Evolutionary conservation across 129 eudicot species (phyloP).

Genomic region (Flaveria brownii): DNA sequence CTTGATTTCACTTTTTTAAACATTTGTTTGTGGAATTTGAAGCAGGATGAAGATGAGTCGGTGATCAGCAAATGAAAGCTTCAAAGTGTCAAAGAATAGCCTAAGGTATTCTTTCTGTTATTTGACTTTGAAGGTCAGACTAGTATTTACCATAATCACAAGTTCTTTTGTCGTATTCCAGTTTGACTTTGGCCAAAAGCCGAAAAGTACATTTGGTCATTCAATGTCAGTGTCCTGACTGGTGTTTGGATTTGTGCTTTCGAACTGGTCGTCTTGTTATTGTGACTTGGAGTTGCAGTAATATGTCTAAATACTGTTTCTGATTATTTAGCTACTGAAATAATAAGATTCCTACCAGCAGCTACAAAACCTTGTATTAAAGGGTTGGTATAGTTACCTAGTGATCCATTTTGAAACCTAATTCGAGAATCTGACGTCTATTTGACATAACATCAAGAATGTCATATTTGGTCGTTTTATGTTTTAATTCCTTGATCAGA

Average conservation of each 20-base stretch:
- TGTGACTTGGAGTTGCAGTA: neutral
- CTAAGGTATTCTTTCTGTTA: conserved; percentile 27
- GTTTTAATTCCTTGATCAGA: neutral
- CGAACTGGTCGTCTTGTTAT: neutral
- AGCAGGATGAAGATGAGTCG: conserved; percentile 30
- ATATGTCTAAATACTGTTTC: no score
- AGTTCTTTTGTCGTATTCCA: neutral
- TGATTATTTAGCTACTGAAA: no score
- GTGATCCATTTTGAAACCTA: neutral
- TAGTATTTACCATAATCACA: neutral
- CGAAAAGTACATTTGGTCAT: no score
- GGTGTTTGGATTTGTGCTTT: neutral
- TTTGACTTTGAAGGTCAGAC: conserved; percentile 2
- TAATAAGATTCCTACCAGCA: neutral
- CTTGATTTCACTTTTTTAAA: conserved; percentile 19
- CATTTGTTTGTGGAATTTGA: conserved; percentile 19
- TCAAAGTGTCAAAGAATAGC: conserved; percentile 9
- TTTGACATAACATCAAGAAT: neutral
- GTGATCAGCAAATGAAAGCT: conserved; percentile 31
- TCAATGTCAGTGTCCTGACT: no score
- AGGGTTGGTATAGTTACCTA: neutral
- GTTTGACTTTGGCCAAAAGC: no score
- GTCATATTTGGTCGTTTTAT: neutral
- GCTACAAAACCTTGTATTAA: neutral
- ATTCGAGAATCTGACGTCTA: neutral